These are phyloP conservation scores for Lathyrus aphaca DNA, from an alignment of 306 rosid genomes.

Conservation along the genomic window DNA sequence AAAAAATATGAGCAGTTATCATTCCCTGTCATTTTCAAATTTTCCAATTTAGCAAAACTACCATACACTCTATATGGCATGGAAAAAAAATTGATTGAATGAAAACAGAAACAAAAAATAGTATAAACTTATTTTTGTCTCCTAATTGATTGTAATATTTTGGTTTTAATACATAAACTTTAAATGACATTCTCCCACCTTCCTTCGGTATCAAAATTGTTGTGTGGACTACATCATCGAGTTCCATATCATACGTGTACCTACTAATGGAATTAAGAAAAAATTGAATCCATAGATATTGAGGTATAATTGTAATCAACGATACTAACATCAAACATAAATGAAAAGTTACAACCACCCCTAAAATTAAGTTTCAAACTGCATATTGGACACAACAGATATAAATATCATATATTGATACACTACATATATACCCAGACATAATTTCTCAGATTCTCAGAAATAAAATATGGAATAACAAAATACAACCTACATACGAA, in stretches of 20 bases:
- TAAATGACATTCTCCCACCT: conserved; percentile 56
- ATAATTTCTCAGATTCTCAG: too few relatives aligned
- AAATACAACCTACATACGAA: too few relatives aligned
- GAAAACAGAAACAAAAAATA: conserved; percentile 17
- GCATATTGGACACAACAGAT: neutral
- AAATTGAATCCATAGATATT: conserved; percentile 2
- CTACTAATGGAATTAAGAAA: conserved; percentile 47
- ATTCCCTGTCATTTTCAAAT: conserved; percentile 4
- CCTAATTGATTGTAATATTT: conserved; percentile 16
- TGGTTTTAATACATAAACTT: conserved; percentile 23
- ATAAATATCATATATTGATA: neutral
- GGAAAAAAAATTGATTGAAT: conserved; percentile 14
- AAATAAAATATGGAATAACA: too few relatives aligned
- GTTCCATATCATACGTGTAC: conserved; percentile 94
- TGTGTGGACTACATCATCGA: conserved; percentile 95
- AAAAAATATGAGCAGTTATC: neutral
- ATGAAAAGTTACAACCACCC: neutral
- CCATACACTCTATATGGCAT: conserved; percentile 2
- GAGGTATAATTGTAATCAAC: neutral
- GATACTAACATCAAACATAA: conserved; percentile 17
- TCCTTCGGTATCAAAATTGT: conserved; percentile 97
- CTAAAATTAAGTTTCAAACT: neutral
- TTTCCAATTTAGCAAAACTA: neutral
- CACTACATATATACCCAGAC: conserved; percentile 14
- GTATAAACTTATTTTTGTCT: conserved; percentile 4